Evolutionary conservation across 1,284 basidiomycete genomes (phyloP), one percentile per base, ranked within the genome.

Genomic region (Entoloma clypeatum): DNA sequence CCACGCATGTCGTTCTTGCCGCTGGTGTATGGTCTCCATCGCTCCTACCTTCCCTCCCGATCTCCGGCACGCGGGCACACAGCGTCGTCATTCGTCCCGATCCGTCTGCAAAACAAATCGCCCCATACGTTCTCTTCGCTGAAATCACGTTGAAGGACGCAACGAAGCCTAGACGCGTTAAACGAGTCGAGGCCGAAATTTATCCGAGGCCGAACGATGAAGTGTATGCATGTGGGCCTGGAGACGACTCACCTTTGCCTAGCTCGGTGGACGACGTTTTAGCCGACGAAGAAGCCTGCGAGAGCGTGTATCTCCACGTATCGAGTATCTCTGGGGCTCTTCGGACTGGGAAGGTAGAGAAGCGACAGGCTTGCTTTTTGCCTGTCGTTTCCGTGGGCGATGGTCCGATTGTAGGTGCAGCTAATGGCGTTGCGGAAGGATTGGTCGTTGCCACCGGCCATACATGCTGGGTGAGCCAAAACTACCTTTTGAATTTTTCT

Each of bases 21-120:
- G 86, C 87, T 8, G 92, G 92, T 9, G 88, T 90, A 1, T 97
- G 93, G 93, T 90, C 91, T 0, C 76, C 89, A 7, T 58, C 54
- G 6, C 56, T 86, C 44, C 27, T 75, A 23, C 63, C 71, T 8
- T 50, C 62, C 5, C 67, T 85, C 21, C 81, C 81, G 10, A 72
- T 86, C 47, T 56, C 62, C 10, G 71, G 69, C 25, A 78, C 70
- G 3, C 79, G 84, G 37, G 82, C 80, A 0, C 83, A 86, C 59
- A 84, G 81, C 52, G 71, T 86, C 54, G 77, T 74, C 3, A 75
- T 86, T 47, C 77, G 55, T 22, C 68, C 71, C 3, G 56, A 55
- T 24, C 57, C 66, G n/a, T 58, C 52, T n/a, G 58, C 63, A 16
- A 56, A 43, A 4, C 48, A 57, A 11, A 71, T 81, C 55, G 62